phyloP scores from a whole-genome alignment of 108 stramenopile genomes.

The Skeletonema costatum region DNA sequence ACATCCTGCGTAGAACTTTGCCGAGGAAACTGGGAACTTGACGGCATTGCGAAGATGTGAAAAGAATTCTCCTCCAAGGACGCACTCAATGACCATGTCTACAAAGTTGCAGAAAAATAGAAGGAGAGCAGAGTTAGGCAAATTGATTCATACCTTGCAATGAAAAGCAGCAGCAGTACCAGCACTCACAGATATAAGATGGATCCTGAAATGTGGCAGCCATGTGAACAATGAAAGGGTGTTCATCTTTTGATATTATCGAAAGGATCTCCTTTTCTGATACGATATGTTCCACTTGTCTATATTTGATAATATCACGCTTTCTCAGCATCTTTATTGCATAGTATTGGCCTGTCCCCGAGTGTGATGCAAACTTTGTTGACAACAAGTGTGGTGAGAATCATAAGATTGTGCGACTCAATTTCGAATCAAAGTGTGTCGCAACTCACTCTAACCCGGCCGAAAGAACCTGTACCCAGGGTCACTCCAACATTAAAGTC shows the following conservation, averaged over 20 bases:
- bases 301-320: slow-evolving; percentile 59
- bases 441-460: slow-evolving; percentile 59
- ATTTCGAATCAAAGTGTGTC: background rate
- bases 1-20: slow-evolving; percentile 75
- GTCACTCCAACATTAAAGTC: slow-evolving; percentile 85
- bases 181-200: slow-evolving; percentile 23
- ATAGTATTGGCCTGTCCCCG: slow-evolving; percentile 44
- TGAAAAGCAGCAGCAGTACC: no score
- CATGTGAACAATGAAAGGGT: slow-evolving; percentile 83
- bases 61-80: slow-evolving; percentile 89
- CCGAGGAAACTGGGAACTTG: slow-evolving; percentile 50
- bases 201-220: slow-evolving; percentile 65
- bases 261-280: slow-evolving; percentile 77
- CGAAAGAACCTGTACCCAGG: slow-evolving; percentile 86
- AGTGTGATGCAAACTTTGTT: slow-evolving; percentile 65
- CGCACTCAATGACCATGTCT: slow-evolving; percentile 74
- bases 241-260: slow-evolving; percentile 44
- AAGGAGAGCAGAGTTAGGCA: no score
- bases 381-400: no score
- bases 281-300: slow-evolving; percentile 82
- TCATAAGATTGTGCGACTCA: no score
- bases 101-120: slow-evolving; percentile 1
- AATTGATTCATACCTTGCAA: slow-evolving; percentile 2
- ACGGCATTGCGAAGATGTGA: slow-evolving; percentile 52
- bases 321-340: slow-evolving; percentile 91